A percentile compares a stretch with the other conserved stretches of the same genome.
These are phyloP conservation scores for Ustilaginoidea virens DNA, from an alignment of 2,329 filamentous ascomycete genomes.

Conservation along the genomic window DNA sequence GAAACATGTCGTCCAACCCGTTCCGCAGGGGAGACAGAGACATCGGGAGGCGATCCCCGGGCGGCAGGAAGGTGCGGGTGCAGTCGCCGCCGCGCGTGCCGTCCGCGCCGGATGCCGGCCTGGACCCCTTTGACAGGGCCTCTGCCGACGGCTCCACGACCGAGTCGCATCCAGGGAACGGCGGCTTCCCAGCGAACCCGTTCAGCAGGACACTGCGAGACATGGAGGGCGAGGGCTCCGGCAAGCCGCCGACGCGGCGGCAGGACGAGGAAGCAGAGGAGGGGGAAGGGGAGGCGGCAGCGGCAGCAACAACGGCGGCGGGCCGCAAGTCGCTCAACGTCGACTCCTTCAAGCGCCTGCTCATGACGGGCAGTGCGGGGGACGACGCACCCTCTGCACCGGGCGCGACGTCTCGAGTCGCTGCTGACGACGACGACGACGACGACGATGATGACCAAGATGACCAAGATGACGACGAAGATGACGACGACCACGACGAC, in stretches of 20 bases:
- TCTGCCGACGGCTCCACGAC: conserved; percentile 12
- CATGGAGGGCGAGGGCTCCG: conserved; percentile 25
- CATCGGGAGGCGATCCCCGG: too few species aligned
- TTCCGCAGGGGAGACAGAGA: conserved; percentile 11
- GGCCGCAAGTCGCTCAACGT: conserved; percentile 48
- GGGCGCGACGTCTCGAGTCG: neutral
- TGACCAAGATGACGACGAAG: conserved; percentile 1
- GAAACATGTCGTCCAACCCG: conserved; percentile 11
- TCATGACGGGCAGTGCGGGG: conserved; percentile 55
- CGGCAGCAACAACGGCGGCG: too few species aligned
- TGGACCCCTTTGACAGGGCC: conserved; percentile 18
- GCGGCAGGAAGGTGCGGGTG: conserved; percentile 54
- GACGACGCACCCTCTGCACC: conserved; percentile 3
- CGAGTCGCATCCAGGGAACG: too few species aligned
- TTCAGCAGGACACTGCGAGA: conserved; percentile 42
- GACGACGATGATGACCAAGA: neutral
- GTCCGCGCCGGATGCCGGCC: conserved; percentile 22
- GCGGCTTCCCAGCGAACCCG: conserved; percentile 24
- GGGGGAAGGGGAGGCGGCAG: conserved; percentile 17
- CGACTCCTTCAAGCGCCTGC: conserved; percentile 58
- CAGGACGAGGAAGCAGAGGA: conserved; percentile 15
- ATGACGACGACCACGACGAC: neutral
- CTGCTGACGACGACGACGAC: neutral
- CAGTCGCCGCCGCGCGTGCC: conserved; percentile 48
- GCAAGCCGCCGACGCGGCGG: too few species aligned